These are phyloP conservation scores for Colletotrichum somersetense DNA, from an alignment of 2,329 filamentous ascomycete genomes.

Conservation along the genomic window DNA sequence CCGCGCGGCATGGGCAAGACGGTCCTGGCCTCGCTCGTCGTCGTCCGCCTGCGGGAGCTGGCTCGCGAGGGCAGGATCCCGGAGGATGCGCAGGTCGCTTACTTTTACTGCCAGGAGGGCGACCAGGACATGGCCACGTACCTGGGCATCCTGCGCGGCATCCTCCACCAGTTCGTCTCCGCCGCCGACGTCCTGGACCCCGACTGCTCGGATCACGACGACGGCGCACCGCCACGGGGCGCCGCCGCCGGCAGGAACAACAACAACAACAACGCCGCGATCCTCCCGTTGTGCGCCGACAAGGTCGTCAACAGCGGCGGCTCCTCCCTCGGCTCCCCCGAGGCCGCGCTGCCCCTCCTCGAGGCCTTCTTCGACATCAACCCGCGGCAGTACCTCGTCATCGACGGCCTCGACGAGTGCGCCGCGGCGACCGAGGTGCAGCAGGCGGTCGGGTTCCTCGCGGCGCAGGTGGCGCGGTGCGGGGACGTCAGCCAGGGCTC, in stretches of 20 bases:
- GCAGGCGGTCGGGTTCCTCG: conserved; percentile 47
- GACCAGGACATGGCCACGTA: conserved; percentile 47
- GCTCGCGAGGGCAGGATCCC: conserved; percentile 12
- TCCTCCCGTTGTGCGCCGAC: conserved; percentile 49
- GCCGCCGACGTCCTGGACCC: background rate
- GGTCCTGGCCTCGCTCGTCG: conserved; percentile 54
- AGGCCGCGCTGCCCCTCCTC: conserved; percentile 48
- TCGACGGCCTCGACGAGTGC: conserved; percentile 62
- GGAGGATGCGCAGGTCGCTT: conserved; percentile 47
- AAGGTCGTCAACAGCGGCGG: conserved; percentile 46
- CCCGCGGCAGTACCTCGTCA: conserved; percentile 52
- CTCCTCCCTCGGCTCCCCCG: conserved; percentile 45
- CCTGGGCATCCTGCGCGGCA: conserved; percentile 48
- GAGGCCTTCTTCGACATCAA: conserved; percentile 48
- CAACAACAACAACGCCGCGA: conserved; percentile 42
- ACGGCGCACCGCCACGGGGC: background rate
- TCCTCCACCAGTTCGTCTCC: conserved; percentile 51
- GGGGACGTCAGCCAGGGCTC: conserved; percentile 45
- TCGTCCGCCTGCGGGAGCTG: conserved; percentile 48
- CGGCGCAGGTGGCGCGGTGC: conserved; percentile 43
- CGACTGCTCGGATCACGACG: background rate
- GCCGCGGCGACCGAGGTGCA: conserved; percentile 45
- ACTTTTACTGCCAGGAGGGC: conserved; percentile 57
- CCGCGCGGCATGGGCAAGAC: conserved; percentile 57
- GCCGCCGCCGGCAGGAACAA: background rate